Evolutionary conservation across 2,329 filamentous ascomycete genomes (phyloP).

Genomic region (Aspergillus udagawae): DNA sequence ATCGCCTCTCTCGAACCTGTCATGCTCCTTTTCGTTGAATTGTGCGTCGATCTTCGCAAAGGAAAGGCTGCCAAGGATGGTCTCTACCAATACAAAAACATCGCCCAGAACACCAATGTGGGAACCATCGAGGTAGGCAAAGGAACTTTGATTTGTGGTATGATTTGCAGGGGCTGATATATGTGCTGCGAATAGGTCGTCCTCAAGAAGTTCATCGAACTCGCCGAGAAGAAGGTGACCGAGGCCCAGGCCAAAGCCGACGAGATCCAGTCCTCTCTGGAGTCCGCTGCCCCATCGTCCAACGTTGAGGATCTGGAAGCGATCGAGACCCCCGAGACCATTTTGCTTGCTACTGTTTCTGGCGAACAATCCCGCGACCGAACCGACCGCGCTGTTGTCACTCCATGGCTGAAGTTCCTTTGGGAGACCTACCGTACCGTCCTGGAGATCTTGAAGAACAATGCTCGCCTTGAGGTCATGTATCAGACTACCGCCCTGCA

Average conservation of each 20-base stretch:
- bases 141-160: constrained; percentile 5
- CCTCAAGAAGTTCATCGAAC: constrained; percentile 95
- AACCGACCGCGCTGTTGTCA: constrained; percentile 96
- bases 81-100: constrained; percentile 99
- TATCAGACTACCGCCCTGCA: constrained; percentile 98
- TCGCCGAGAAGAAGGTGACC: constrained; percentile 93
- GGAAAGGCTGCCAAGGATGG: constrained; percentile 98
- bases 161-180: constrained; percentile 6
- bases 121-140: constrained; percentile 81
- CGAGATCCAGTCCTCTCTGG: constrained; percentile 83
- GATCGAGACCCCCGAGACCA: constrained; percentile 95
- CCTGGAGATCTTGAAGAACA: constrained; percentile 97
- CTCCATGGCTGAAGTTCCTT: constrained; percentile 97
- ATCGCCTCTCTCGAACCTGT: constrained; percentile 96
- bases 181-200: constrained; percentile 59
- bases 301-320: constrained; percentile 95
- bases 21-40: constrained; percentile 95
- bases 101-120: constrained; percentile 97
- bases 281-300: constrained; percentile 65
- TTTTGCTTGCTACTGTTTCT: constrained; percentile 94
- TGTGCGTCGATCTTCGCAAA: constrained; percentile 95
- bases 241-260: constrained; percentile 95
- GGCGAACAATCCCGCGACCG: constrained; percentile 96
- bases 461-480: constrained; percentile 92
- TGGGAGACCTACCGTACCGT: constrained; percentile 99